Evolutionary conservation across 2,329 filamentous ascomycete genomes (phyloP), one percentile per base, ranked within the genome.

Genomic region (Colletotrichum sidae): DNA sequence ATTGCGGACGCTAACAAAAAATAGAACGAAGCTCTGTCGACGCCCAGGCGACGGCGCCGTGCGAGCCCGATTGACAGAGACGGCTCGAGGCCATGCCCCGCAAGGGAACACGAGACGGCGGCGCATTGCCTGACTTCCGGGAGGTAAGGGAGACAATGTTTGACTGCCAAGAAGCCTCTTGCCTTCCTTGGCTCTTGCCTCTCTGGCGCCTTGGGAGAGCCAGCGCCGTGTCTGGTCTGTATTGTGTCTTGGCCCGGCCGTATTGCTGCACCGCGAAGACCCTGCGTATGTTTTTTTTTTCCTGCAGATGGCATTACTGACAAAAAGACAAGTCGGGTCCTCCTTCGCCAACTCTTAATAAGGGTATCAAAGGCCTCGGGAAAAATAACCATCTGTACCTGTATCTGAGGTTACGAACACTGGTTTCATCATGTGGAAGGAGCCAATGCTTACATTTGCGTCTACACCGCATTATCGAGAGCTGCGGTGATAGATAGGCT

Each of bases 91-190:
- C 57, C 45, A 51, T 52, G 41, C 33, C 51, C 46, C 52, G 39
- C 45, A 62, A 65, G 52, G 59, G 53, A 52, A 52, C 17, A 53
- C 62, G 58, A 62, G 62, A 65, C 62, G 46, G 41, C 62, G 52
- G 62, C 58, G 62, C 42, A 11, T 37, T 51, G 39, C 42, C 54
- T n/a, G 34, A 49, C 39, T 44, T 33, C 45, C 35, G 52, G 52
- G 12, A 25, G 34, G 49, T 47, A 13, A 45, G 52, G 53, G 41
- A 39, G 13, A 46, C 12, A 35, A 52, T 52, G 41, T 53, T 42
- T 46, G 41, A 39, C 15, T 8, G 53, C 45, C 6, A 44, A 33
- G 15, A 9, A 6, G 17, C 17, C 45, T 45, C 34, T 33, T 25
- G 39, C 37, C 5, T 10, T 25, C 13, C 54, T 64, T 62, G 61